Conservation (phyloP, 225 moss, liverwort and hornwort species). For the Takakia lepidozioides region DNA sequence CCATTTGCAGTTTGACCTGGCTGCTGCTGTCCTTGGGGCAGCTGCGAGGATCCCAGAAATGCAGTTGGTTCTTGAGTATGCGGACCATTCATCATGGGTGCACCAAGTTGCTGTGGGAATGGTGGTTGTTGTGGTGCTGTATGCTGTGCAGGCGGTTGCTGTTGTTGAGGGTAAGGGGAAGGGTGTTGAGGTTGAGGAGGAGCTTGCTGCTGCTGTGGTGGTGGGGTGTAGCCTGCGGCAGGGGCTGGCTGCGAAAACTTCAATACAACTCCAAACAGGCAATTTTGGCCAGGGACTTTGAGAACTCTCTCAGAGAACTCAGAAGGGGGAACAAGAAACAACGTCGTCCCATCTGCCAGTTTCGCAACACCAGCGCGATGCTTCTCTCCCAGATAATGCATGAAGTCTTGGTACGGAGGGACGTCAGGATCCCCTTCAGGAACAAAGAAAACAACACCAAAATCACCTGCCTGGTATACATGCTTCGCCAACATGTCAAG, state of each 20-base stretch:
- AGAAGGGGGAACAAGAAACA: conserved; percentile 96
- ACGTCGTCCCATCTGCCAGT: conserved; percentile 87
- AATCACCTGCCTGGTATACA: conserved; percentile 96
- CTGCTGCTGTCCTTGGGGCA: conserved; percentile 43
- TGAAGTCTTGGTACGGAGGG: conserved; percentile 93
- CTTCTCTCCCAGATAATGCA: conserved; percentile 98
- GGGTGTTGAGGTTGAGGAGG: conserved; percentile 34
- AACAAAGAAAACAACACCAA: conserved; percentile 97
- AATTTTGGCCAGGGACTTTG: conserved; percentile 96
- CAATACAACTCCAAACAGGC: conserved; percentile 91
- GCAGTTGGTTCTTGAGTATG: conserved; percentile 37
- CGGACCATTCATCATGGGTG: conserved; percentile 16
- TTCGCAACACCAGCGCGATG: conserved; percentile 98
- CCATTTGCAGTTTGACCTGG: conserved; percentile 1
- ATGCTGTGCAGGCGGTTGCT: conserved; percentile 51
- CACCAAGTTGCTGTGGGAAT: conserved; percentile 29
- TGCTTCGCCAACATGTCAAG: conserved; percentile 98
- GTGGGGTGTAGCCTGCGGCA: conserved; percentile 41
- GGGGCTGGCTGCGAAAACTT: conserved; percentile 56
- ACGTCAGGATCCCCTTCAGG: conserved; percentile 97
- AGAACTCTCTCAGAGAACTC: conserved; percentile 97
- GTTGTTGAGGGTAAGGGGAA: conserved; percentile 36
- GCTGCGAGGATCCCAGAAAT: conserved; percentile 47
- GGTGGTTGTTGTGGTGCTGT: conserved; percentile 36
- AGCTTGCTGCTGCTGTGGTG: conserved; percentile 48